Percentiles rank a stretch among this genome's conserved stretches.
Conservation (phyloP, 2,329 filamentous ascomycete species). For the Xylaria sp. region DNA sequence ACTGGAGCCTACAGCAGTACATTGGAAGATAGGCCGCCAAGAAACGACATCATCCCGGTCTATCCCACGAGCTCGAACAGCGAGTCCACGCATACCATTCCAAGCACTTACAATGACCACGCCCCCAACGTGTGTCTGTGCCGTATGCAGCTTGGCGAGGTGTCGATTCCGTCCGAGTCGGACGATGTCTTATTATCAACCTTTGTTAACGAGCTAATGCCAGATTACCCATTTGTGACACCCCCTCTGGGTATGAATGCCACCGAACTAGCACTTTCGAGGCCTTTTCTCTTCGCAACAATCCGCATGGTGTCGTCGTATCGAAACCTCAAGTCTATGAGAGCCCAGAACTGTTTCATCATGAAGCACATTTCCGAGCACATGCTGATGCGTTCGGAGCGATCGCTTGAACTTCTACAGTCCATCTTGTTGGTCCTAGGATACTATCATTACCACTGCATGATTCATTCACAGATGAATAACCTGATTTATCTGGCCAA, state of each 20-base stretch:
- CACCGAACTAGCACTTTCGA: slow-evolving; percentile 40
- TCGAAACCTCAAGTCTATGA: slow-evolving; percentile 50
- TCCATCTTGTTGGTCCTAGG: slow-evolving; percentile 52
- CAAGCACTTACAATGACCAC: slow-evolving; percentile 49
- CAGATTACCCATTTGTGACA: slow-evolving; percentile 51
- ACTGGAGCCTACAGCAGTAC: slow-evolving; percentile 3
- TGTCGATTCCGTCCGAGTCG: slow-evolving; percentile 45
- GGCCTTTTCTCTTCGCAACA: slow-evolving; percentile 53
- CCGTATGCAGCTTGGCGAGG: slow-evolving; percentile 44
- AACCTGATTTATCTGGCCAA: slow-evolving; percentile 53
- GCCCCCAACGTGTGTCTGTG: slow-evolving; percentile 53
- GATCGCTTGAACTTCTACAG: slow-evolving; percentile 53
- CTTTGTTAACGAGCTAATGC: slow-evolving; percentile 48
- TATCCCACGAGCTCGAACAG: slow-evolving; percentile 13
- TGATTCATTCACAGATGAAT: slow-evolving; percentile 55
- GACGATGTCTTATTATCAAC: slow-evolving; percentile 50
- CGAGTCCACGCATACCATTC: slow-evolving; percentile 36
- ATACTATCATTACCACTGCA: slow-evolving; percentile 59
- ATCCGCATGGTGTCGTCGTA: slow-evolving; percentile 55
- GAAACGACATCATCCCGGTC: background rate
- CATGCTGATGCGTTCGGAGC: slow-evolving; percentile 52
- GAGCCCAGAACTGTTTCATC: slow-evolving; percentile 52
- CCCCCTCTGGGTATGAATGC: slow-evolving; percentile 43
- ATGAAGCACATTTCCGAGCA: slow-evolving; percentile 51
- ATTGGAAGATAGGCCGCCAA: slow-evolving; percentile 3